Evolutionary conservation across 768 basidiomycete species (phyloP), one percentile per base, ranked within the genome.

Genomic region (Tulasnella sp.): DNA sequence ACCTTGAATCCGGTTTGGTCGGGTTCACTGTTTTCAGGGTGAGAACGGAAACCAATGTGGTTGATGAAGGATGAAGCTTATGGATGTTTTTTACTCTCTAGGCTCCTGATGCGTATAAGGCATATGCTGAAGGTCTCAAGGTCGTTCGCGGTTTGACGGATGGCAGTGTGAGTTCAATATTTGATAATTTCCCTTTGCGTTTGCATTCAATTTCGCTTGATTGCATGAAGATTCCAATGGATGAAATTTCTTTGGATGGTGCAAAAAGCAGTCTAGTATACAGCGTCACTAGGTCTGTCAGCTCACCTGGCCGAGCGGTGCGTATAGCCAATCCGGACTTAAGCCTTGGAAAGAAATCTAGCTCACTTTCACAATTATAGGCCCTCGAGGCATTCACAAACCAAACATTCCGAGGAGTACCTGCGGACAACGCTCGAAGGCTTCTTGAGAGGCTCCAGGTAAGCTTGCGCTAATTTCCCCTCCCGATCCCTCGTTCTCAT

Each of bases 191-290:
- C n/a, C n/a, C n/a, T n/a, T n/a, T 31, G 7, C 13, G 4, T 28
- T 3, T 37, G 8, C 8, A 28, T 8, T 28, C 28, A 16, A 19
- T 4, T 20, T 13, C 20, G 25, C 48, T 24, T n/a, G n/a, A 5
- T 19, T 31, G 2, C n/a, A 24, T 33, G 47, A 54, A 96, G 91
- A 77, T 93, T 58, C 72, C 74, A 34, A 68, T 99, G 7, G 83
- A 89, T 33, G 74, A 80, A 47, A 81, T 84, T 0, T 78, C 79
- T 7, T 67, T 98, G 32, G 91, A 96, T 58, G 83, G 87, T 0
- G 88, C 91, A 4, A 90, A 93, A 70, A 91, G 87, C 57, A 84
- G 79, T 42, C 81, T 95, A 56, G 91, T 95, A 3, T 96, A 80
- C 60, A 72, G 72, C 6, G 82, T 91, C 8, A 78, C 91, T 0